Base-by-base conservation (phyloP, 495 filamentous ascomycete species). In the Aspergillus wentii region DNA sequence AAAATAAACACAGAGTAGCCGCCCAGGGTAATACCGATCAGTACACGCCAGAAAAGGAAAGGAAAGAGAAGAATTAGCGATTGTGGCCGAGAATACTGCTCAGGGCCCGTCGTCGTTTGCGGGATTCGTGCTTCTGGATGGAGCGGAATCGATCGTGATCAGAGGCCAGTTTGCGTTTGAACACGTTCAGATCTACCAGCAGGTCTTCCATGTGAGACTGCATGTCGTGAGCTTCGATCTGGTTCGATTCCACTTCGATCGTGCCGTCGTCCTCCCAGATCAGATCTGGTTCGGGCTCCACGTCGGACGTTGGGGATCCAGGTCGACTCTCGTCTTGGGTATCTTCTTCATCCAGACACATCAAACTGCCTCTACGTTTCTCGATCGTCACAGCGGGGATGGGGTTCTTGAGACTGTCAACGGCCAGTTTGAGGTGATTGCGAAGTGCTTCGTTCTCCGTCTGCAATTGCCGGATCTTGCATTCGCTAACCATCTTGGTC, bases 401-500 rank as follows among this genome's bases (percentile, higher is more conserved):
- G 0, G 92, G 91, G 57, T 96, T 94, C 64, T 82, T 86, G 25
- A 97, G 49, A 46, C 81, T 86, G 21, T 94, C 92, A 8, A 95
- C 60, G 5, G 85, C 89, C 17, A 99, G 68, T 53, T 83, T 85
- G 30, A 99, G 61, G 54, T 97, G 94, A 43, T 86, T 69, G 38
- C 86, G 72, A 51, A 97, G 63, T 1, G 88, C 83, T 52, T 96
- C 92, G 37, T 94, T 96, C 68, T 97, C 85, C 3, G 79, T 84
- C 56, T 87, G 78, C 27, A 99, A 59, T 28, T 80, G 83, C 20
- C 84, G 74, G 42, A 99, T 94, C 71, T 95, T 95, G 66, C 80
- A 83, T 50, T 99, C 94, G 35, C 83, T 79, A 4, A 96, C 82
- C 58, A 92, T 78, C 27, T 80, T 78, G 21, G 75, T 80, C 65